phyloP scores from a whole-genome alignment of 2,329 filamentous ascomycete species.

The Diaporthe citri region DNA sequence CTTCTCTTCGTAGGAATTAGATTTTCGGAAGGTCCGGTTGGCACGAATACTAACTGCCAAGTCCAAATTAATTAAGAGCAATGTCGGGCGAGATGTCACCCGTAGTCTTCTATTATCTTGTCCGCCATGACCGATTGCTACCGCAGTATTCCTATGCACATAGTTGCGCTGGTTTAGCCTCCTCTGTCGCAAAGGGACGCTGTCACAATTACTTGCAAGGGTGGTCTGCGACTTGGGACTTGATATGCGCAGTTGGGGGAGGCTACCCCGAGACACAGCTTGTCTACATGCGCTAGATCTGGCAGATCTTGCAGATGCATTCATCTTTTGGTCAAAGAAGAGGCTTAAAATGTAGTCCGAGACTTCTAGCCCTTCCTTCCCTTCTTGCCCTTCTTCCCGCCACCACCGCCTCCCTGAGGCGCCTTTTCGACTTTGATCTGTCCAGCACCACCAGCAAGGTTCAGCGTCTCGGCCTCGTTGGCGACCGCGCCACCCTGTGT shows the following conservation, averaged over 20 bases:
- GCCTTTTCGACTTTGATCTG: slow-evolving; percentile 75
- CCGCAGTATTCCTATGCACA: neutral
- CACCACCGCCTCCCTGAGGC: slow-evolving; percentile 44
- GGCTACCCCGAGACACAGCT: neutral
- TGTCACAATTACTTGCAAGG: neutral
- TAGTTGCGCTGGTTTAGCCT: neutral
- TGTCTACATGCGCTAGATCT: neutral
- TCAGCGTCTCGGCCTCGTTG: slow-evolving; percentile 77
- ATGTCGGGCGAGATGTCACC: neutral
- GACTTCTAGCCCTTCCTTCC: slow-evolving; percentile 36
- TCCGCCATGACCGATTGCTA: too few relatives aligned
- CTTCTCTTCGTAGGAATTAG: neutral
- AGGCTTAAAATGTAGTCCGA: neutral
- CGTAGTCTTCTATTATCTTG: neutral
- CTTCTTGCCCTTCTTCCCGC: slow-evolving; percentile 61
- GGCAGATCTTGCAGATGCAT: neutral
- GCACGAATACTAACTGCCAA: neutral
- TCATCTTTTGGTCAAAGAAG: neutral
- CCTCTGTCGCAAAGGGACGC: neutral
- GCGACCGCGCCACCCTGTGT: slow-evolving; percentile 88
- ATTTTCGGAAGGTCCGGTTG: neutral
- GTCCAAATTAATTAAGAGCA: neutral
- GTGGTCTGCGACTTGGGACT: neutral
- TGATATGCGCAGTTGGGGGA: neutral
- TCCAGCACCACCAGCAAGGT: slow-evolving; percentile 73